Evolutionary conservation across 2,329 filamentous ascomycete species (phyloP).

Genomic region (Pestalotiopsis sp.): DNA sequence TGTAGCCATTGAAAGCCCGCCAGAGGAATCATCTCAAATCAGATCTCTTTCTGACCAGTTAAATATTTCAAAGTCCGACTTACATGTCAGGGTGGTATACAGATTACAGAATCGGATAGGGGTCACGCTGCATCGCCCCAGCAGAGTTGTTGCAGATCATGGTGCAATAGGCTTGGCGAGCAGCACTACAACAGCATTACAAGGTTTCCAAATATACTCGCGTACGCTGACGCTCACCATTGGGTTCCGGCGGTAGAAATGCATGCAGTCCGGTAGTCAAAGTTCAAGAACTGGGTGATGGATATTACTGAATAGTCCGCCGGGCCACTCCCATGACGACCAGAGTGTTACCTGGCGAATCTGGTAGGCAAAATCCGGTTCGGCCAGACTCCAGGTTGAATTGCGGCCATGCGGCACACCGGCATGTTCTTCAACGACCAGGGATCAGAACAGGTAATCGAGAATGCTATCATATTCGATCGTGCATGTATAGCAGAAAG

Average conservation of each 20-base stretch:
- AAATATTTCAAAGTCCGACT: too few species aligned
- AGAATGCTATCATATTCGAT: background rate
- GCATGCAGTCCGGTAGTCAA: background rate
- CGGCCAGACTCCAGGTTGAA: background rate
- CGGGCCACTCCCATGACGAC: background rate
- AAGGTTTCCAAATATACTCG: background rate
- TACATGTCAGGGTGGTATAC: too few species aligned
- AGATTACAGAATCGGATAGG: too few species aligned
- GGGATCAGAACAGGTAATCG: background rate
- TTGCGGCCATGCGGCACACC: background rate
- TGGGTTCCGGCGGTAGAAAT: background rate
- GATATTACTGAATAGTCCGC: background rate
- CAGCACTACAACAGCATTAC: background rate
- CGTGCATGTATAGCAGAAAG: background rate
- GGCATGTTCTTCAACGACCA: background rate
- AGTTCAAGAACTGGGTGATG: background rate
- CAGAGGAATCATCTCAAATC: too few species aligned
- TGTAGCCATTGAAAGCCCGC: too few species aligned
- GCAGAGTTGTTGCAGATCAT: too few species aligned
- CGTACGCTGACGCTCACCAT: background rate
- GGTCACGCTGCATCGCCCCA: too few species aligned
- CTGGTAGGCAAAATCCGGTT: background rate
- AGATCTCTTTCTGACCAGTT: too few species aligned
- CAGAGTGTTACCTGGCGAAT: constrained; percentile 4
- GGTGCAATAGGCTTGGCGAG: too few species aligned